Percentiles rank a stretch among this genome's conserved stretches.
phyloP scores from a whole-genome alignment of 2,329 filamentous ascomycete genomes.

The Colletotrichum filicis region DNA sequence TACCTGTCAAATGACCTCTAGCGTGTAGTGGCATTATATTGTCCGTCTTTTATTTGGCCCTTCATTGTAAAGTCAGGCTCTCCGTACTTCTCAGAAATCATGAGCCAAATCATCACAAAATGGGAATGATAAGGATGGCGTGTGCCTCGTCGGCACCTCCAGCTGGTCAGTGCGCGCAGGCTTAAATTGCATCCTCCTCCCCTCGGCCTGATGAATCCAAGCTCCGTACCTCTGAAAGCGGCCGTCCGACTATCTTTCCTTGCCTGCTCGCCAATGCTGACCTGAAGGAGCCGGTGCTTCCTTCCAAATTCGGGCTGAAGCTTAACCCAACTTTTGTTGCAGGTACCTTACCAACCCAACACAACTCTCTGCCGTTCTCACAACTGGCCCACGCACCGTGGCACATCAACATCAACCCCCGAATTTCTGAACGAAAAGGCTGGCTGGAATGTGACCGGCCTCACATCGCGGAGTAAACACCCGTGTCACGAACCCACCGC shows the following conservation, averaged over 20 bases:
- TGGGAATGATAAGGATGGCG: background rate
- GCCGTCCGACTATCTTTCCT: background rate
- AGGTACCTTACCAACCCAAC: background rate
- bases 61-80: too few species aligned
- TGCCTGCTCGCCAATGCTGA: background rate
- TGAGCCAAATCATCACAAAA: background rate
- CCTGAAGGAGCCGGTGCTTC: background rate
- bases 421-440: background rate
- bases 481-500: conserved; percentile 10
- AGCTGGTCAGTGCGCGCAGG: background rate
- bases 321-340: background rate
- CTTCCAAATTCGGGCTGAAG: background rate
- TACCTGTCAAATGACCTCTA: background rate
- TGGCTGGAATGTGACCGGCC: conserved; percentile 10
- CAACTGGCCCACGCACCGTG: background rate
- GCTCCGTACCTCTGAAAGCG: background rate
- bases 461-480: background rate
- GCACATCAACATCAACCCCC: conserved; percentile 7
- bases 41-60: background rate
- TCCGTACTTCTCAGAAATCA: background rate
- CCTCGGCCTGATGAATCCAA: background rate
- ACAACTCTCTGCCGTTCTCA: background rate
- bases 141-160: background rate
- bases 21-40: background rate
- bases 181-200: background rate